Conservation (phyloP, 139 green algal genomes). For the Tetradesmus lagerheimii region DNA sequence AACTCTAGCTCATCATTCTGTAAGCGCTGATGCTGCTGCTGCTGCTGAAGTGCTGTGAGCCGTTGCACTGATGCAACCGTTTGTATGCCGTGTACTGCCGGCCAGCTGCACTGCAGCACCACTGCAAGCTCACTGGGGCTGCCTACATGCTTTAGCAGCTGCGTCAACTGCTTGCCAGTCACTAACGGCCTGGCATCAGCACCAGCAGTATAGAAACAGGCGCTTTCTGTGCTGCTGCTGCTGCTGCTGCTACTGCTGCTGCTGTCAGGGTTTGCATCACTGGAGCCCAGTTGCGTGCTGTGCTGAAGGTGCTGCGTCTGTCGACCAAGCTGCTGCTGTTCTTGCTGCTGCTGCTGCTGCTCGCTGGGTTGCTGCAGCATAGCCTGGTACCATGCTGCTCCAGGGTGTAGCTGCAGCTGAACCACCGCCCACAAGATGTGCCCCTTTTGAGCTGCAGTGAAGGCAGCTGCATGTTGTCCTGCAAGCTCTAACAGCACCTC, state of each 20-base stretch:
- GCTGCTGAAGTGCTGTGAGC: background rate
- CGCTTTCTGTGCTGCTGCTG: background rate
- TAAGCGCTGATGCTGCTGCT: background rate
- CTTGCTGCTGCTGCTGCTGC: constrained; percentile 27
- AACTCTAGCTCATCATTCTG: background rate
- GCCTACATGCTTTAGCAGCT: constrained; percentile 2
- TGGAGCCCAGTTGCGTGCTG: background rate
- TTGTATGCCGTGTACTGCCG: background rate
- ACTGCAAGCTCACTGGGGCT: background rate
- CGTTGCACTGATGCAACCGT: background rate
- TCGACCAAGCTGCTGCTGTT: background rate
- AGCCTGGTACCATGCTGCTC: background rate
- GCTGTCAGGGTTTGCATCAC: background rate
- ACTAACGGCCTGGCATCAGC: background rate
- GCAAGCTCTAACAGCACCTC: background rate
- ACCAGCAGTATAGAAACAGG: background rate
- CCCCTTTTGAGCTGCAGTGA: background rate
- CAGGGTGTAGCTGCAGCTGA: constrained; percentile 7
- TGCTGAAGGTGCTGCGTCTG: background rate
- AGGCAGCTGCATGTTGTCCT: background rate
- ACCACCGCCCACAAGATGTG: background rate
- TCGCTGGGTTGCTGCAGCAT: background rate
- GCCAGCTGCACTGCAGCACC: constrained; percentile 10
- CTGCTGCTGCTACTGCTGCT: background rate
- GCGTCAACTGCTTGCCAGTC: constrained; percentile 7